A percentile compares a stretch with the other conserved stretches of the same genome.
Conservation (phyloP, 495 filamentous ascomycete genomes). For the Clavariopsis aquatica region DNA sequence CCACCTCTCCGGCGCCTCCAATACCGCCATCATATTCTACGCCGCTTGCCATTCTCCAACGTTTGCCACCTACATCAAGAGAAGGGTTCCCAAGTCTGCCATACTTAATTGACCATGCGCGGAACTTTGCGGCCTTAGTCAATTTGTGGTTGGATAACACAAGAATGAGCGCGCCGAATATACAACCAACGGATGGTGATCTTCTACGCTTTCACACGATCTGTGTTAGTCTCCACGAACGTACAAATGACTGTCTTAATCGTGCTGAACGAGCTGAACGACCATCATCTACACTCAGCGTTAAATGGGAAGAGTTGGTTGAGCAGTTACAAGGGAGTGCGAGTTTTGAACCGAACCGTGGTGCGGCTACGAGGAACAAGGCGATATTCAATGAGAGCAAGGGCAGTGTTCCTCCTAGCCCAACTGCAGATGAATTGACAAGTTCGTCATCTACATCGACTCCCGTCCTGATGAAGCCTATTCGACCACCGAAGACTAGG, state of each 20-base stretch:
- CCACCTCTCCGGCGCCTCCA: constrained; percentile 50
- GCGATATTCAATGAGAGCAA: constrained; percentile 5
- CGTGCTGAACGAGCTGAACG: constrained; percentile 72
- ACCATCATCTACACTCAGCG: constrained; percentile 58
- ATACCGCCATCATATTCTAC: constrained; percentile 89
- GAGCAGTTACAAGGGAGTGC: constrained; percentile 56
- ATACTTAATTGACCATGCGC: constrained; percentile 87
- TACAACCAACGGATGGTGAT: constrained; percentile 60
- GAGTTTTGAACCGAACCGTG: constrained; percentile 26
- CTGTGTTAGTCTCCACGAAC: constrained; percentile 69
- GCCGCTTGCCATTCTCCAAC: constrained; percentile 83
- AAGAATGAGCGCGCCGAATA: constrained; percentile 50
- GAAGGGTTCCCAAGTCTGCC: constrained; percentile 95
- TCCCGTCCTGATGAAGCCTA: constrained; percentile 34
- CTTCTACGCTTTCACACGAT: constrained; percentile 70
- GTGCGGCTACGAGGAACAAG: constrained; percentile 21
- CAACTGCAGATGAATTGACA: constrained; percentile 18
- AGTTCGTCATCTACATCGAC: constrained; percentile 29
- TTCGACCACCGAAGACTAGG: constrained; percentile 6
- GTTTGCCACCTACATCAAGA: constrained; percentile 75
- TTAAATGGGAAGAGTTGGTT: constrained; percentile 72
- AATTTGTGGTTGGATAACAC: constrained; percentile 78
- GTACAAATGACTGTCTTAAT: constrained; percentile 70
- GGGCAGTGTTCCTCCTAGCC: constrained; percentile 4
- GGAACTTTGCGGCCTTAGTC: constrained; percentile 85